Evolutionary conservation across 169 alveolate species (phyloP).

Genomic region (Plasmodium vinckei): DNA sequence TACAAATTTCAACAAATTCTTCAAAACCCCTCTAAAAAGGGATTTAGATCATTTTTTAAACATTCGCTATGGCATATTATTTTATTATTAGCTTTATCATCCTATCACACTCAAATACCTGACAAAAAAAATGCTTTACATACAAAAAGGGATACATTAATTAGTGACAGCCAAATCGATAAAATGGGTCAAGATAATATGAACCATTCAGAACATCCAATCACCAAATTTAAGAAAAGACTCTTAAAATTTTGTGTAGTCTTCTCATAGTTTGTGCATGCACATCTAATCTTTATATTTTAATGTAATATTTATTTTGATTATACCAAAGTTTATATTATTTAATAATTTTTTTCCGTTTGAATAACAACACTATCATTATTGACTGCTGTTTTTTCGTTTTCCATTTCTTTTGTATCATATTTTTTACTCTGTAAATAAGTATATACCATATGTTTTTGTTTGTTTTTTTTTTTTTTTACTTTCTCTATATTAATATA

Average conservation of each 20-base stretch:
- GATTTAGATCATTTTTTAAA: conserved; percentile 41
- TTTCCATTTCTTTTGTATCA: too few relatives aligned
- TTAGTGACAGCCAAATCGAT: background rate
- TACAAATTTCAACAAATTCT: conserved; percentile 39
- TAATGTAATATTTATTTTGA: background rate
- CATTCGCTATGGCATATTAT: conserved; percentile 83
- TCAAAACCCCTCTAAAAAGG: conserved; percentile 13
- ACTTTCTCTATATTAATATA: conserved; percentile 1
- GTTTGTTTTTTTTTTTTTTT: background rate
- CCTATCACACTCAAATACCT: conserved; percentile 79
- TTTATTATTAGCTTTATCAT: conserved; percentile 77
- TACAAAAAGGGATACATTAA: background rate
- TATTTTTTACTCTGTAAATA: too few relatives aligned
- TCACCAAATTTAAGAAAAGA: conserved; percentile 67
- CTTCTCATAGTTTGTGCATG: conserved; percentile 19
- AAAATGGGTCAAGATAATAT: background rate
- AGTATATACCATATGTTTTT: background rate
- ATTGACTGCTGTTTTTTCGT: too few relatives aligned
- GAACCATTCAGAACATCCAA: conserved; percentile 15
- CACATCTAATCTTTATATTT: too few relatives aligned
- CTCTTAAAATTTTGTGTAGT: conserved; percentile 66
- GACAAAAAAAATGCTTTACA: background rate
- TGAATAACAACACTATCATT: too few relatives aligned
- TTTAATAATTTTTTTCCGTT: too few relatives aligned
- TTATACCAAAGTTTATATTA: too few relatives aligned